Base-by-base conservation (phyloP, 1,139 yeast species). In the Fermentozyma sake region DNA sequence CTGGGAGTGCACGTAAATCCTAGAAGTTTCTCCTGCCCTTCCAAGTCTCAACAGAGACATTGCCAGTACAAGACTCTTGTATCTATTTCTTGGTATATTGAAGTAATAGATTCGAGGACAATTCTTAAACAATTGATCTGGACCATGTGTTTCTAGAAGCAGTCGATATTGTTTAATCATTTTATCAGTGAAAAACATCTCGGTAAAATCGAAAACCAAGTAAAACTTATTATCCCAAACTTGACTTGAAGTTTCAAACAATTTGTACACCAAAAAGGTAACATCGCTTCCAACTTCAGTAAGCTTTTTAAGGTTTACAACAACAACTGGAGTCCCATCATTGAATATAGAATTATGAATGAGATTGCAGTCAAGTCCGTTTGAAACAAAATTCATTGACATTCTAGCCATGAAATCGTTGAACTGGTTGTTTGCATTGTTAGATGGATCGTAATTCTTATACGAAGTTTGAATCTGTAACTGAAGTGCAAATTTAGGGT, bases 361-460 rank as follows among this genome's bases (percentile, higher is more conserved):
- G 21, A 79, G 61, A 0, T 72, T 65, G 12, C 57, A 54, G 14
- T 71, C 70, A 14, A 59, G 48, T 3, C 62, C 46, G 4, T 59
- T 52, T 7, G 71, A 74, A 18, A 71, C 56, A 37, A 77, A 77
- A 29, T 70, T 68, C 28, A 72, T 59, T 0, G 85, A 64, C 60
- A 79, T 72, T 36, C 77, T 76, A 14, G 77, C 69, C 87, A 85
- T 79, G 41, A 83, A 83, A 33, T 84, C 95, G 41, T 73, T 76
- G 29, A 79, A 60, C 31, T 72, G 72, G 36, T 74, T 71, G 10
- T 60, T 60, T 15, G 70, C 71, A 20, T 51, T 52, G 14, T 60
- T 58, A 31, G 68, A 66, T n/a, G 55, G 36, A 29, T 64, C 71
- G 27, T 50, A 46, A 4, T 58, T 58, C 37, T 64, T 72, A 26